A percentile compares a stretch with the other conserved stretches of the same genome.
Conservation (phyloP, 257 asterid genomes). For the Nicotiana attenuata region DNA sequence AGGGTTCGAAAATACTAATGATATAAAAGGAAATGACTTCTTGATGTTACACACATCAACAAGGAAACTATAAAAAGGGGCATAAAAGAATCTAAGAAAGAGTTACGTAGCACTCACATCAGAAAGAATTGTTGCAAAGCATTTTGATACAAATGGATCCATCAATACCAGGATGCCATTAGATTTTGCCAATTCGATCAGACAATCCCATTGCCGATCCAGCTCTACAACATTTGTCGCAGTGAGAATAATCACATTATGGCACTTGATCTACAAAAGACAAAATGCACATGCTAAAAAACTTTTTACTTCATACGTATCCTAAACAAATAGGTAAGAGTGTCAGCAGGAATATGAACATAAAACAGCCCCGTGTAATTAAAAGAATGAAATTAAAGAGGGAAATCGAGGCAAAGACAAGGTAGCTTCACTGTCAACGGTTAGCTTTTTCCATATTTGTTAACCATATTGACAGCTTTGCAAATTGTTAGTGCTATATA, state of each 20-base stretch:
- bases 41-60: background rate
- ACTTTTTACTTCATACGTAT: background rate
- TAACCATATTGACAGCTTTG: background rate
- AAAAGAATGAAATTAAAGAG: background rate
- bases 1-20: background rate
- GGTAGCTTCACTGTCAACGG: background rate
- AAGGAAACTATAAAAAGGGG: background rate
- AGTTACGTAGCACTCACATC: constrained; percentile 49
- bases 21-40: background rate
- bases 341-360: background rate
- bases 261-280: constrained; percentile 67
- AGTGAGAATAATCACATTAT: constrained; percentile 66
- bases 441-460: background rate
- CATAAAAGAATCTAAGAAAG: background rate
- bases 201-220: constrained; percentile 69
- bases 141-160: constrained; percentile 56
- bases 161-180: constrained; percentile 31
- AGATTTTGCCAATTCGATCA: constrained; percentile 46
- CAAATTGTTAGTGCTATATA: background rate
- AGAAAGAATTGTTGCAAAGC: constrained; percentile 42
- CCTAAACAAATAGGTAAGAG: background rate
- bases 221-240: constrained; percentile 69
- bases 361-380: background rate
- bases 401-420: background rate
- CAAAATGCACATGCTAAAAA: background rate